Conservation (phyloP, 352 stramenopile species). For the Globisporangium cederbergense region DNA sequence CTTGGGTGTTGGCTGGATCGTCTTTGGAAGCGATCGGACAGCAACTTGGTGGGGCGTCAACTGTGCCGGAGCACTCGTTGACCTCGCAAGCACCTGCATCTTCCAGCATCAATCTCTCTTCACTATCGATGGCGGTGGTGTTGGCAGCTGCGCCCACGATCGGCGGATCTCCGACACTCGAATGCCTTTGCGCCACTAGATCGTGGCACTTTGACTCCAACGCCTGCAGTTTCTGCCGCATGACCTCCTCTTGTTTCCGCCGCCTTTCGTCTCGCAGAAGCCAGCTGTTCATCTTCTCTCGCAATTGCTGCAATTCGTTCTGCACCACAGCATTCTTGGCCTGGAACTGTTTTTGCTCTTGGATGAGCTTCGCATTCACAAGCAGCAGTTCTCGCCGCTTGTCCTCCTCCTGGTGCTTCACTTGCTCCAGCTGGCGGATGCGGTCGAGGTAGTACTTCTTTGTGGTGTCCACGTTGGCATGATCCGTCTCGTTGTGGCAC, state of each 20-base stretch:
- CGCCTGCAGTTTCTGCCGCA: constrained; percentile 14
- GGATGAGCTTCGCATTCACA: constrained; percentile 62
- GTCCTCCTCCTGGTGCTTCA: constrained; percentile 36
- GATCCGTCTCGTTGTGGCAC: constrained; percentile 10
- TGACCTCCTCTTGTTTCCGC: constrained; percentile 30
- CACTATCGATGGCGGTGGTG: neutral
- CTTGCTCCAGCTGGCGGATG: constrained; percentile 50
- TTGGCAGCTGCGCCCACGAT: neutral
- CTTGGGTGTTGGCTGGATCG: neutral
- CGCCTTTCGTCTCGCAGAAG: constrained; percentile 48
- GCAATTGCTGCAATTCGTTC: constrained; percentile 31
- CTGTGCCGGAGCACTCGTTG: neutral
- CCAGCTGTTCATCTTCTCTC: constrained; percentile 53
- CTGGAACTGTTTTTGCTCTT: constrained; percentile 58
- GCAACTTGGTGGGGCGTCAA: neutral
- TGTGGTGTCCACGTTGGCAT: constrained; percentile 2
- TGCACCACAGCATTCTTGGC: constrained; percentile 26
- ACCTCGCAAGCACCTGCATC: neutral
- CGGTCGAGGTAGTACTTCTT: constrained; percentile 40
- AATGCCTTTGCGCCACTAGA: neutral
- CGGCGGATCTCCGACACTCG: neutral
- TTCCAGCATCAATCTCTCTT: neutral
- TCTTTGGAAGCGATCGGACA: neutral
- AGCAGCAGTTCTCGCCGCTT: constrained; percentile 65
- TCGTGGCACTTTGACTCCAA: constrained; percentile 18